These are phyloP conservation scores for Oryza nivara DNA, from an alignment of 176 grass and related monocot genomes.

Conservation along the genomic window DNA sequence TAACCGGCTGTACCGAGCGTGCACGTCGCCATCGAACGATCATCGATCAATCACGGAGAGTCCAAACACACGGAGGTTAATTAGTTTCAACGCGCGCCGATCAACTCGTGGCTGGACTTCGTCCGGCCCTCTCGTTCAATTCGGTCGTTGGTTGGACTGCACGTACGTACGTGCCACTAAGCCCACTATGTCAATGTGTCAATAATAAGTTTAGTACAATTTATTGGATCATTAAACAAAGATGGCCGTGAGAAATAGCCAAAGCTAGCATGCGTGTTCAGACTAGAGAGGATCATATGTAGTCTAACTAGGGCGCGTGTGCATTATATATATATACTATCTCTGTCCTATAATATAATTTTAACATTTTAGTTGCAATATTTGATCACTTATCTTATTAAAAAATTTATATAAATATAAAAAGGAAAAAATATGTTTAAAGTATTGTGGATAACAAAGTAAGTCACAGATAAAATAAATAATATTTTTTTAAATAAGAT, in stretches of 20 bases:
- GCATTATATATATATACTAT: no score
- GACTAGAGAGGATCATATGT: background rate
- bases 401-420: no score
- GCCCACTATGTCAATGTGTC: background rate
- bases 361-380: no score
- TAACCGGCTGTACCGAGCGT: background rate
- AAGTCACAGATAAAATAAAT: no score
- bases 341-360: no score
- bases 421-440: no score
- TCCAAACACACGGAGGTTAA: background rate
- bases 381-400: no score
- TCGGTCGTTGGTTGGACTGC: background rate
- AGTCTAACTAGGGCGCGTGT: background rate
- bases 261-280: background rate
- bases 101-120: background rate
- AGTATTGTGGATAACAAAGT: no score
- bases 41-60: background rate
- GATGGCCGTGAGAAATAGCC: background rate
- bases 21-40: conserved; percentile 5
- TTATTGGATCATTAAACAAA: background rate
- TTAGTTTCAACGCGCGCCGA: conserved; percentile 2
- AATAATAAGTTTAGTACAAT: background rate
- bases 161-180: background rate
- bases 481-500: no score
- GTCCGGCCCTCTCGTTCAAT: background rate